Conservation (phyloP, 441 rosid genomes). For the Eugenia klotzschiana region DNA sequence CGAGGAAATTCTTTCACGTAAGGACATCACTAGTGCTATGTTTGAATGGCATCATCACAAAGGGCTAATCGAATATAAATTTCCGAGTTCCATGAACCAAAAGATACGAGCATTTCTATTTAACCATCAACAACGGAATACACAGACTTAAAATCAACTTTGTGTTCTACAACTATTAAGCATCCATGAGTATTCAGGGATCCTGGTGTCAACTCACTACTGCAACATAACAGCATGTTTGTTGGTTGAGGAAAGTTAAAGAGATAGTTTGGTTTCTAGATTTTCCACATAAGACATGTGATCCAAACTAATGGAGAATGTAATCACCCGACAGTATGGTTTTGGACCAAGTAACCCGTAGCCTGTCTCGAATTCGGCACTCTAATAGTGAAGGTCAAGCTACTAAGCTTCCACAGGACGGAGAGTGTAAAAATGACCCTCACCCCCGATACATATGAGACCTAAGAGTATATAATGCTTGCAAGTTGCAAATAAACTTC, state of each 20-base stretch:
- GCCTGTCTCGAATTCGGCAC: not conserved
- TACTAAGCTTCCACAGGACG: not conserved
- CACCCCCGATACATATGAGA: not conserved
- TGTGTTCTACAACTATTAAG: not conserved
- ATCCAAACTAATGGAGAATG: not conserved
- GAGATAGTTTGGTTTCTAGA: not conserved
- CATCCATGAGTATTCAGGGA: not conserved
- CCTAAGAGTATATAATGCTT: not conserved
- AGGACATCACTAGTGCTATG: not conserved
- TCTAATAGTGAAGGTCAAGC: not conserved
- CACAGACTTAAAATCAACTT: not conserved
- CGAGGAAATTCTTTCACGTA: not conserved
- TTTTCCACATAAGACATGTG: not conserved
- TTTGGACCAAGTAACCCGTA: not conserved
- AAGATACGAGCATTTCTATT: not conserved
- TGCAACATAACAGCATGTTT: not conserved
- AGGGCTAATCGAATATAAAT: not conserved
- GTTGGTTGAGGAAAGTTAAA: not conserved
- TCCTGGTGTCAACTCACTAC: not conserved
- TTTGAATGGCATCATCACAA: not conserved
- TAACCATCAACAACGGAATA: not conserved
- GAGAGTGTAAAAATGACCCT: not conserved
- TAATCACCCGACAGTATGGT: not conserved
- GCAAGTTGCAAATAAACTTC: not conserved
- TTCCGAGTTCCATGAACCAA: not conserved